Conservation (phyloP, 495 filamentous ascomycete genomes). For the Tetracladium setigerum region DNA sequence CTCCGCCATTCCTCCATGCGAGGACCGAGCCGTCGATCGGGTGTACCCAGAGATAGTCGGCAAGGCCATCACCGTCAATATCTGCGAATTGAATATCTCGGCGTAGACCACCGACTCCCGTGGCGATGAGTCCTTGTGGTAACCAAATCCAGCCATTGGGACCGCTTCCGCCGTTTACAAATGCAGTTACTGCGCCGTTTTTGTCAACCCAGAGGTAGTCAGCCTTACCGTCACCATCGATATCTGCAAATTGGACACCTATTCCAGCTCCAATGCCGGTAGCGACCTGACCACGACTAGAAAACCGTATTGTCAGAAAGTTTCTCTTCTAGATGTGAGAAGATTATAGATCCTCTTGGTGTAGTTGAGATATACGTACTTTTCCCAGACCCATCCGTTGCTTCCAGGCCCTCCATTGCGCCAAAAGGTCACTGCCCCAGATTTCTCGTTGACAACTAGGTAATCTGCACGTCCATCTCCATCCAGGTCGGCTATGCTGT, state of each 20-base stretch:
- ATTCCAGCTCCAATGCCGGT: neutral
- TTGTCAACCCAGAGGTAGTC: slow-evolving; percentile 10
- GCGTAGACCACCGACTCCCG: neutral
- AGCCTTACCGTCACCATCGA: slow-evolving; percentile 10
- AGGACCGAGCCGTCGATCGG: neutral
- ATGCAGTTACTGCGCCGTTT: slow-evolving; percentile 4
- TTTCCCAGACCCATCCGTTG: neutral
- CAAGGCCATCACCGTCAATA: slow-evolving; percentile 8
- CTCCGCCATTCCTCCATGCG: neutral
- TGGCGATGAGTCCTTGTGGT: neutral
- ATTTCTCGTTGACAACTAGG: slow-evolving; percentile 1
- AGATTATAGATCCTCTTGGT: too few species aligned
- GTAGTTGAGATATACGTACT: too few species aligned
- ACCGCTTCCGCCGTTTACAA: slow-evolving; percentile 3
- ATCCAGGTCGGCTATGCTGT: slow-evolving; percentile 22
- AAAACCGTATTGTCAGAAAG: too few species aligned
- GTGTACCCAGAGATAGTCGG: slow-evolving; percentile 2
- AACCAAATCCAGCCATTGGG: slow-evolving; percentile 2
- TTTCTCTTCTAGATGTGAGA: too few species aligned
- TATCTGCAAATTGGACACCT: slow-evolving; percentile 4
- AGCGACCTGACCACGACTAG: neutral
- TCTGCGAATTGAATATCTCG: slow-evolving; percentile 4
- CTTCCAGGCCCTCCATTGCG: neutral
- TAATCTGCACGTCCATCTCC: slow-evolving; percentile 21
- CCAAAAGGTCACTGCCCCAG: slow-evolving; percentile 2